Conservation (phyloP, 257 asterid species). For the Catharanthus roseus region DNA sequence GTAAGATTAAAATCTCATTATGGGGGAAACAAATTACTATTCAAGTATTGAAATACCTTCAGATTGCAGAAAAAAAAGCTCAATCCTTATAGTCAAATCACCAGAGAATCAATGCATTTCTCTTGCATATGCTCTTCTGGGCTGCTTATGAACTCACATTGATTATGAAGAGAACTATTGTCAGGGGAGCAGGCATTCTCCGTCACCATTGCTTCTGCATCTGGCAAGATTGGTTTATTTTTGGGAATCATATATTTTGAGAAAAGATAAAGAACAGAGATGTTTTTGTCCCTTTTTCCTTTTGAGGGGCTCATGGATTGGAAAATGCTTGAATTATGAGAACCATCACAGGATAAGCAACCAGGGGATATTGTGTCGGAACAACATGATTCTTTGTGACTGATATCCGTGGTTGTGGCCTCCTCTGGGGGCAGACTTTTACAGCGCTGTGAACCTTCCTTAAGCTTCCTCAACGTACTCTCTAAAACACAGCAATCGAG, state of each 20-base stretch:
- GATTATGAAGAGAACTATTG: slow-evolving; percentile 24
- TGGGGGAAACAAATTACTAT: neutral
- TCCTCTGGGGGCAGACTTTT: slow-evolving; percentile 28
- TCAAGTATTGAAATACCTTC: neutral
- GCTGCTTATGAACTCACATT: slow-evolving; percentile 14
- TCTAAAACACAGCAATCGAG: slow-evolving; percentile 33
- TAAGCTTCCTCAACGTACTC: slow-evolving; percentile 67
- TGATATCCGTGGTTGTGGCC: slow-evolving; percentile 15
- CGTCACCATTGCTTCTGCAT: slow-evolving; percentile 20
- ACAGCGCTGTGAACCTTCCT: slow-evolving; percentile 56
- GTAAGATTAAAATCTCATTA: neutral
- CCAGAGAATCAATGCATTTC: slow-evolving; percentile 16
- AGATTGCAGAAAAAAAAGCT: neutral
- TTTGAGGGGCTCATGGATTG: slow-evolving; percentile 22
- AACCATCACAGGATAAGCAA: slow-evolving; percentile 28
- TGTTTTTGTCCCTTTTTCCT: slow-evolving; percentile 24
- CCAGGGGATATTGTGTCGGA: slow-evolving; percentile 27
- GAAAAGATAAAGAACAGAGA: slow-evolving; percentile 57
- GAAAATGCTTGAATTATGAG: slow-evolving; percentile 20
- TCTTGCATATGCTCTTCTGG: slow-evolving; percentile 7
- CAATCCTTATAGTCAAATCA: neutral
- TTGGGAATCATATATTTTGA: slow-evolving; percentile 42
- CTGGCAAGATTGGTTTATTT: slow-evolving; percentile 18
- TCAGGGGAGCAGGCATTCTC: slow-evolving; percentile 27
- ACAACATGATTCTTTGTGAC: slow-evolving; percentile 25